Base-by-base conservation (phyloP, 2,329 filamentous ascomycete genomes). In the Cercospora zeae-maydis region DNA sequence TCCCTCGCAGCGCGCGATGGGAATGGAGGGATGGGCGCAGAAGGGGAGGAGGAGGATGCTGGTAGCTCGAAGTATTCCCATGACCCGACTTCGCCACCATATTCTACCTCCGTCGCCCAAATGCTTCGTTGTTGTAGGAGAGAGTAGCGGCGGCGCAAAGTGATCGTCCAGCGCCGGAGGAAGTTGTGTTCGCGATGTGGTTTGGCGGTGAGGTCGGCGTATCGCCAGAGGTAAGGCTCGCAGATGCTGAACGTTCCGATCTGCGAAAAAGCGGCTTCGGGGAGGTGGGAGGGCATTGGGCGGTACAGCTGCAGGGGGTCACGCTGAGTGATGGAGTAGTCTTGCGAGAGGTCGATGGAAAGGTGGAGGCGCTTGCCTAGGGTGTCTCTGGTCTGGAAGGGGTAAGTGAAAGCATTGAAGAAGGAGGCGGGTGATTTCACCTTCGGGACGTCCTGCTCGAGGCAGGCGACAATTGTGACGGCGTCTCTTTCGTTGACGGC, bases 101-200 rank as follows among this genome's bases (percentile, higher is more conserved):
- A 10, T 2, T 49, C 27, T 3, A 27, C 27, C 9, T 39, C 33
- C 8, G 45, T 61, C 14, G 34, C 49, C 58, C 58, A 61, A 13
- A 45, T n/a, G 8, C 21, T 9, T 1, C 58, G 31, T 3, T 31
- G 30, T 8, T 33, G 21, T 2, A 31, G 24, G 58, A 54, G 27
- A 2, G 21, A 21, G 14, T 10, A 21, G 0, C 45, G 49, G 2
- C 45, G 51, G 36, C 34, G 14, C 36, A 61, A 61, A 14, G 37
- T 47, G 27, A 61, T 45, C 1, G 51, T 61, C 58, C 51, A 54
- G 49, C 58, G 58, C 1, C 58, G 58, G 11, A 61, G 58, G 16
- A 14, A 55, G 51, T 55, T 42, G 58, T 54, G 51, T n/a, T 54
- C 49, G 5, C 11, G 39, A 6, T 21, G 6, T 4, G 42, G 42